A percentile compares a stretch with the other conserved stretches of the same genome.
Evolutionary conservation across 148 eudicot genomes (phyloP).

Genomic region (Fagopyrum tataricum): DNA sequence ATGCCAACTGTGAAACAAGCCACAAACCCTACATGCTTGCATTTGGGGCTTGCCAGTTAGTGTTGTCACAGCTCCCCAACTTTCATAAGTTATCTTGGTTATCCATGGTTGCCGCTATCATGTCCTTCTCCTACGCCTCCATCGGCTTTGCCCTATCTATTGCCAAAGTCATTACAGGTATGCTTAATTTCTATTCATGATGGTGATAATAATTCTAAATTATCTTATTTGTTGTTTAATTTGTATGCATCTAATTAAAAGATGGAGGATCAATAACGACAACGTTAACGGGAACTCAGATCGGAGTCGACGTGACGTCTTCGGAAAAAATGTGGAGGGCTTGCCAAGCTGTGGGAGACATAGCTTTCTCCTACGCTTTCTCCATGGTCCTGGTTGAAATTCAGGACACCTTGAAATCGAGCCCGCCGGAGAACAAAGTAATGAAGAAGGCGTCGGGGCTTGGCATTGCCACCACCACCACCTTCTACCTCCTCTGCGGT

Average conservation of each 20-base stretch:
- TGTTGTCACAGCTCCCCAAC: slow-evolving; percentile 25
- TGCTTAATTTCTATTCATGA: not conserved
- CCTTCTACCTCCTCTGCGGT: slow-evolving; percentile 67
- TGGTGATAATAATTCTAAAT: no score
- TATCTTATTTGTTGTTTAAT: not conserved
- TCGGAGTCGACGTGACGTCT: not conserved
- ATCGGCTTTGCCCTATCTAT: slow-evolving; percentile 28
- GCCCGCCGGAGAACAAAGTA: no score
- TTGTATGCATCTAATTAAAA: no score
- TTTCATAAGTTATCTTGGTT: slow-evolving; percentile 26
- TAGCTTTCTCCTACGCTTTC: slow-evolving; percentile 28
- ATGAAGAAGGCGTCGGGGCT: not conserved
- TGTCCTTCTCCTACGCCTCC: slow-evolving; percentile 27
- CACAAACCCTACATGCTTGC: not conserved
- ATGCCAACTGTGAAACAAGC: not conserved
- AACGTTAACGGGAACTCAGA: not conserved
- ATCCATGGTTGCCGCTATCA: slow-evolving; percentile 27
- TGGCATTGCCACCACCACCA: slow-evolving; percentile 40
- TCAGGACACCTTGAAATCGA: not conserved
- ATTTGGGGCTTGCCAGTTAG: slow-evolving; percentile 19
- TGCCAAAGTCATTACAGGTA: slow-evolving; percentile 11
- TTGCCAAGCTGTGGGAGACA: slow-evolving; percentile 23
- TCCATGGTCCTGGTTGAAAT: slow-evolving; percentile 28
- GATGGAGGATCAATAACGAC: not conserved
- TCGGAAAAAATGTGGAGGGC: not conserved